Conservation (phyloP, 371 early-diverging fungal species). For the Cokeromyces recurvatus region DNA sequence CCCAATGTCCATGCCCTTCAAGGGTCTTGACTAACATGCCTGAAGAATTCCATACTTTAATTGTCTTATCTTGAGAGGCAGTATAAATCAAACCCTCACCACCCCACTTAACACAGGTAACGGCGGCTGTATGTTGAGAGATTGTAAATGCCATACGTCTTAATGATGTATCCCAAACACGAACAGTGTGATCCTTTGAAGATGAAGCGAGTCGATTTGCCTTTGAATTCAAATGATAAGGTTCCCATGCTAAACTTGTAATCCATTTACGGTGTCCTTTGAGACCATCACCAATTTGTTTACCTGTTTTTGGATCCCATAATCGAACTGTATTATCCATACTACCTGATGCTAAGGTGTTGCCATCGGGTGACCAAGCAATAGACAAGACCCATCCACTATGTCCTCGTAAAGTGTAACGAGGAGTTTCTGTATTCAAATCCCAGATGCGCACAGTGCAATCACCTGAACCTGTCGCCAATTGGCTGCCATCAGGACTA, state of each 20-base stretch:
- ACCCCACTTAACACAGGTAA: slow-evolving; percentile 93
- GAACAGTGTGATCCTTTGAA: slow-evolving; percentile 94
- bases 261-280: slow-evolving; percentile 88
- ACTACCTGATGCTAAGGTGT: slow-evolving; percentile 83
- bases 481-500: slow-evolving; percentile 86
- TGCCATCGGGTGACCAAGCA: slow-evolving; percentile 91
- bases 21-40: slow-evolving; percentile 84
- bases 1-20: slow-evolving; percentile 88
- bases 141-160: slow-evolving; percentile 77
- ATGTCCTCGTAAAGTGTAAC: slow-evolving; percentile 72
- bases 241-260: slow-evolving; percentile 91
- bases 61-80: slow-evolving; percentile 87
- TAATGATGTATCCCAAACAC: slow-evolving; percentile 90
- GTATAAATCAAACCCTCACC: slow-evolving; percentile 93
- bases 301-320: slow-evolving; percentile 87
- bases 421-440: slow-evolving; percentile 90
- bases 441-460: slow-evolving; percentile 97
- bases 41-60: slow-evolving; percentile 90
- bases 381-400: slow-evolving; percentile 92
- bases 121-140: slow-evolving; percentile 86
- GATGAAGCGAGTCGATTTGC: slow-evolving; percentile 85
- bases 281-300: slow-evolving; percentile 73
- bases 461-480: slow-evolving; percentile 96
- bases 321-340: slow-evolving; percentile 91
- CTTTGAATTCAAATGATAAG: slow-evolving; percentile 76